Evolutionary conservation across 768 basidiomycete species (phyloP).

Genomic region (Candolleomyces aberdarensis): DNA sequence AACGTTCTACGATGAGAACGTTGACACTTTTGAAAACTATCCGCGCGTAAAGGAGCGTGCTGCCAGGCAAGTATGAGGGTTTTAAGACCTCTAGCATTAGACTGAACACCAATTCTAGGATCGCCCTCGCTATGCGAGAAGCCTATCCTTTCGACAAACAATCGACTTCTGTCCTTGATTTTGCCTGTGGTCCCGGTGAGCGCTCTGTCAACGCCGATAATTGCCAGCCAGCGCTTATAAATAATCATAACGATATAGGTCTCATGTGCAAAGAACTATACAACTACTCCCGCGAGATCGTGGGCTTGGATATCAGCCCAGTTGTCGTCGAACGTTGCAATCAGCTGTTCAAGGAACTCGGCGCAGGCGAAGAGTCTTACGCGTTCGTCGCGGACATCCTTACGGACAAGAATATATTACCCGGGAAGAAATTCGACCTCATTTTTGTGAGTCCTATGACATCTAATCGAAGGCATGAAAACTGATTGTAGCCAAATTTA

Average conservation of each 20-base stretch:
- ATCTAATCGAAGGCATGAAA: not conserved
- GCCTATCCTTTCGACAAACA: constrained; percentile 46
- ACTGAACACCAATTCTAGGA: constrained; percentile 10
- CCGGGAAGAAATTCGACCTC: constrained; percentile 55
- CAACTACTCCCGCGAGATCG: constrained; percentile 50
- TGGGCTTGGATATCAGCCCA: constrained; percentile 71
- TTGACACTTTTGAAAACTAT: constrained; percentile 4
- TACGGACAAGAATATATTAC: constrained; percentile 41
- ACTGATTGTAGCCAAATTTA: too few relatives aligned
- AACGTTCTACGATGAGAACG: constrained; percentile 5
- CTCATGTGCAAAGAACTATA: constrained; percentile 56
- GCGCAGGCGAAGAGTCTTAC: constrained; percentile 59
- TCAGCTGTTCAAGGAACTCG: constrained; percentile 42
- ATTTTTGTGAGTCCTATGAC: constrained; percentile 45
- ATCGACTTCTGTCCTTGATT: constrained; percentile 58
- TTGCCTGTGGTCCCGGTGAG: constrained; percentile 65
- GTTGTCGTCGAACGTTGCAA: constrained; percentile 63
- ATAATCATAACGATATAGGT: constrained; percentile 32
- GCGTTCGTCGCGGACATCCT: constrained; percentile 41
- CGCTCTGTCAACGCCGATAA: not conserved
- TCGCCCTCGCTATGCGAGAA: constrained; percentile 28
- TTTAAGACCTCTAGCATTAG: too few relatives aligned
- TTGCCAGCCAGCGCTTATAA: not conserved
- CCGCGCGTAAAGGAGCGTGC: constrained; percentile 13
- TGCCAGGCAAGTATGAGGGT: constrained; percentile 8